Base-by-base conservation (phyloP, 2,329 filamentous ascomycete species). In the Xylariaceae sp. region DNA sequence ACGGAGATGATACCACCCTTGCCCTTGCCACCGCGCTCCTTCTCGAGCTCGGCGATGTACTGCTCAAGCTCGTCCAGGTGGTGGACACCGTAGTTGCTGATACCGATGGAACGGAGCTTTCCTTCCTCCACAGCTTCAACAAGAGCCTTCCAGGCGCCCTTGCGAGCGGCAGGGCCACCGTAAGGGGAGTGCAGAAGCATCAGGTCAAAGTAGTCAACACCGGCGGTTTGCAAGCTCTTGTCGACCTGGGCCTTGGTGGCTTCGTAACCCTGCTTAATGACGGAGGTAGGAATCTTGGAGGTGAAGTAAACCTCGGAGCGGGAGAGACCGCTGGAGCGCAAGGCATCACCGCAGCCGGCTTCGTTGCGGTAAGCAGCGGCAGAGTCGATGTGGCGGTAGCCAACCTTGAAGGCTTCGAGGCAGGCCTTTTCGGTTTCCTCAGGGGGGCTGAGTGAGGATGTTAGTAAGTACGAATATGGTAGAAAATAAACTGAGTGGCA, bases 1-100 rank as follows among this genome's bases (percentile, higher is more conserved):
- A 96, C 88, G 62, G 87, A 88, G 68, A 96, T 82, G 47, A 90
- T 77, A 23, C 90, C 90, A 50, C 84, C 86, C 65, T 84, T 86
- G 8, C 86, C 87, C 59, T 78, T 75, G 1, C 83, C 84, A 51
- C 85, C 80, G 49, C 82, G 80, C 72, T 84, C 83, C 15, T 72
- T 70, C 68, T 89, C 87, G 0, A 87, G 80, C 71, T 87, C 82
- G 56, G 75, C 76, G 59, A 85, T 86, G 72, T 85, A 80, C 57
- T 68, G 70, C 71, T 85, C 80, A 35, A 87, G 74, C 71, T 87
- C 83, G 51, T 84, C 76, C 2, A 88, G 75, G 66, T 87, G 85
- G 62, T 85, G 79, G 11, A 86, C 77, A 53, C 84, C 84, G 67
- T 85, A 87, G 75, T 87, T 87, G 72, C 81, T 84, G n/a, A 87